Conservation (phyloP, 2,329 filamentous ascomycete species). For the Penicillium sp. region DNA sequence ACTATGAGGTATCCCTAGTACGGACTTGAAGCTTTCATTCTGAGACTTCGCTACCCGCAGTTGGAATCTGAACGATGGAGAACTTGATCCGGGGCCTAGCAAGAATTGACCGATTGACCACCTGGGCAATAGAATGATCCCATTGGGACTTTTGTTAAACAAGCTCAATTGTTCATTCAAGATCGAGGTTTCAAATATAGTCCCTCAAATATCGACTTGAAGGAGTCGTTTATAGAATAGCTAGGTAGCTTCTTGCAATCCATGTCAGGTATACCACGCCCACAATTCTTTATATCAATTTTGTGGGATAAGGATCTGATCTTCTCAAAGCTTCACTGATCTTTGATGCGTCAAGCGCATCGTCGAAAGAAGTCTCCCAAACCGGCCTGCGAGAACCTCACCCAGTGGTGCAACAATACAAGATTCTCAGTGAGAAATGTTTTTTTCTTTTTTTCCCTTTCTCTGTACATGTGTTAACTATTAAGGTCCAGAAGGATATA, state of each 20-base stretch:
- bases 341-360: slow-evolving; percentile 26
- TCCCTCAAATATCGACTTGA: slow-evolving; percentile 57
- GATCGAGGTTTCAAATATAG: no score
- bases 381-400: slow-evolving; percentile 71
- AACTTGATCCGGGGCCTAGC: no score
- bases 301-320: slow-evolving; percentile 62
- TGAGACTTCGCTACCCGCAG: no score
- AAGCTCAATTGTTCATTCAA: slow-evolving; percentile 23
- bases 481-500: not conserved
- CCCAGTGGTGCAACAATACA: slow-evolving; percentile 76
- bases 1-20: no score
- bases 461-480: not conserved
- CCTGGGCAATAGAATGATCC: no score
- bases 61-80: no score
- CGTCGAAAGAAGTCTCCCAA: slow-evolving; percentile 60
- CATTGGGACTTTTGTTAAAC: no score
- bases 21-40: no score
- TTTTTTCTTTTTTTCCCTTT: slow-evolving; percentile 31
- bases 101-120: no score
- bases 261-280: slow-evolving; percentile 73
- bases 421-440: slow-evolving; percentile 70
- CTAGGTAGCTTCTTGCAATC: no score
- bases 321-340: not conserved
- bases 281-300: slow-evolving; percentile 83
- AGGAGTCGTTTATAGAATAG: slow-evolving; percentile 72